Evolutionary conservation across 2,329 filamentous ascomycete species (phyloP).

Genomic region (Celoporthe dispersa): DNA sequence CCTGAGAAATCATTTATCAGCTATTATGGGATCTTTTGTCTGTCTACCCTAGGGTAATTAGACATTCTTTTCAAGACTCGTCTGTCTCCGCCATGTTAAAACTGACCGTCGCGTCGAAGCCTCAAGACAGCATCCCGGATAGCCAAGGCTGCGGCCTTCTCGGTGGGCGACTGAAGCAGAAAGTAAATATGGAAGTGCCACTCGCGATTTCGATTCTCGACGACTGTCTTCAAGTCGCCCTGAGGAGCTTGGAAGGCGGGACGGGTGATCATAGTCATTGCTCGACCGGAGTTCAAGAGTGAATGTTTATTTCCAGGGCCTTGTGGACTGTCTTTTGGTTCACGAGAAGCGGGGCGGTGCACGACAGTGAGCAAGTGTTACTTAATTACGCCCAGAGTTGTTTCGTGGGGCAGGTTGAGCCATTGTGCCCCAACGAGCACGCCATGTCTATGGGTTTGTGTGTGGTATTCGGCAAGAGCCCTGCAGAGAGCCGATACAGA

Average conservation of each 20-base stretch:
- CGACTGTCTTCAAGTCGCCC: constrained; percentile 38
- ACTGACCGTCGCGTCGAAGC: constrained; percentile 39
- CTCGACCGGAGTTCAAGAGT: background rate
- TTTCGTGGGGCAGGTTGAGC: background rate
- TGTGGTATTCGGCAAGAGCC: background rate
- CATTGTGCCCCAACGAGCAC: constrained; percentile 12
- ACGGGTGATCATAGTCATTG: constrained; percentile 30
- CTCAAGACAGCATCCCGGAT: constrained; percentile 40
- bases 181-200: constrained; percentile 45
- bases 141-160: constrained; percentile 40
- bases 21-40: no score
- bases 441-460: constrained; percentile 16
- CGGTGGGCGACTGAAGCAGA: constrained; percentile 38
- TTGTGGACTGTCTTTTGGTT: background rate
- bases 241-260: constrained; percentile 30
- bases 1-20: constrained; percentile 31
- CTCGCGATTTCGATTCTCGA: constrained; percentile 37
- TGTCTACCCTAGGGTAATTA: no score
- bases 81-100: background rate
- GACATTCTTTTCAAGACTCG: background rate
- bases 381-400: background rate
- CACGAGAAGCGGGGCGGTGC: background rate
- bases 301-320: background rate
- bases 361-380: background rate
- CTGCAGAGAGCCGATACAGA: constrained; percentile 13